phyloP scores from a whole-genome alignment of 176 grass and related monocot genomes.

The Canna indica region DNA sequence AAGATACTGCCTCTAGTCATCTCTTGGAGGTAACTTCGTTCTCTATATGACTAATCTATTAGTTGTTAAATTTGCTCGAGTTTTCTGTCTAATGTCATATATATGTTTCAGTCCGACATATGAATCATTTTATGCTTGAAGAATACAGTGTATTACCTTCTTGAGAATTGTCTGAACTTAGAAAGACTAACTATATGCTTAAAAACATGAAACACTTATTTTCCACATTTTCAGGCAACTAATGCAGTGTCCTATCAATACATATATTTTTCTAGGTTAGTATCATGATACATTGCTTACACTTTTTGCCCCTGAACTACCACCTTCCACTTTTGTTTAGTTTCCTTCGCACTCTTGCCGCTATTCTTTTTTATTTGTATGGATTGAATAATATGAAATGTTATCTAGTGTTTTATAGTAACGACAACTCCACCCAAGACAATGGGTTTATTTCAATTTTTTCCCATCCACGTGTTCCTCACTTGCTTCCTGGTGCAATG shows the following conservation, averaged over 20 bases:
- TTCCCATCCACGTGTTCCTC: background rate
- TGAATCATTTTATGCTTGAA: background rate
- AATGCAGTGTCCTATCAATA: background rate
- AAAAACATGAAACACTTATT: background rate
- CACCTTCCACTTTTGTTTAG: background rate
- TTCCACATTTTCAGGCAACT: background rate
- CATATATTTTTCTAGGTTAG: background rate
- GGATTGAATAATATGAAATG: background rate
- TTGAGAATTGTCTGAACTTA: background rate
- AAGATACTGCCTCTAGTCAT: slow-evolving; percentile 85
- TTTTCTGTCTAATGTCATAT: background rate
- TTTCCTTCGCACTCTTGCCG: background rate
- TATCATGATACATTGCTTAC: background rate
- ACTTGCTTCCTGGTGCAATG: background rate
- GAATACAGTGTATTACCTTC: background rate
- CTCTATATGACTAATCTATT: slow-evolving; percentile 11
- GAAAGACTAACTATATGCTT: background rate
- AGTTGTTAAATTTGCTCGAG: slow-evolving; percentile 1
- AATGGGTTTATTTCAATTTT: background rate
- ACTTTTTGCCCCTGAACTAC: background rate
- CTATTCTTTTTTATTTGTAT: background rate
- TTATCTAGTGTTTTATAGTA: background rate
- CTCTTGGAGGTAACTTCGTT: slow-evolving; percentile 56
- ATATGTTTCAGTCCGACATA: background rate
- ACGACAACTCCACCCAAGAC: background rate